Evolutionary conservation across 805 yeast species (phyloP), one percentile per base, ranked within the genome.

Genomic region (Myxozyma sirexii): DNA sequence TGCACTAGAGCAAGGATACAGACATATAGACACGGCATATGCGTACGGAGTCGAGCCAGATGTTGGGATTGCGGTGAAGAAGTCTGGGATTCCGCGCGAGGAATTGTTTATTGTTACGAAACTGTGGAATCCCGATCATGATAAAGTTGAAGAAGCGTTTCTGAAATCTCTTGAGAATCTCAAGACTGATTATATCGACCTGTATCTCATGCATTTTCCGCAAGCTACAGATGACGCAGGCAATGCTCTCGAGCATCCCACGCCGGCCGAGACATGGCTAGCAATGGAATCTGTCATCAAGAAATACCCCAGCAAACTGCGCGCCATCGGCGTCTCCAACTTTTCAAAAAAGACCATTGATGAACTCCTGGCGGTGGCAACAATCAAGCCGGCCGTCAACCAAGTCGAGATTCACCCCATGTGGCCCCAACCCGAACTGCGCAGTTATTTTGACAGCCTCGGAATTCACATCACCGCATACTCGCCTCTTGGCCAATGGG

Each of bases 121-220:
- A 66, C 67, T 78, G 6, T 71, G 72, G 71, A 70, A 75, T 21
- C 63, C 76, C 31, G 71, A 63, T 66, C 72, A 72, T 53, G 65
- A 65, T 41, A 60, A 72, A 27, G 85, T 85, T 12, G 80, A 69
- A 33, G 75, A 70, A 19, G 88, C 87, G 4, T 73, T 88, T 38
- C 79, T 82, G 13, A 75, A 74, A 47, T 85, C 92, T 3, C 77
- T 89, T 67, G 67, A 78, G 65, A 82, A 85, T 68, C 77, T 89
- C 60, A 84, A 84, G 0, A 69, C 87, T 65, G 93, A 86, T 48
- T 90, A 90, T 69, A 86, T 90, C 54, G 96, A 90, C 71, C 76
- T 89, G 43, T 84, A 85, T 70, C 78, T 90, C 70, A 80, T 89
- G 72, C 96, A 90, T 74, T 90, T 94, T 94, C 96, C 96, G 4